phyloP scores from a whole-genome alignment of 164 flowering plant species.

The Dillenia suffruticosa region DNA sequence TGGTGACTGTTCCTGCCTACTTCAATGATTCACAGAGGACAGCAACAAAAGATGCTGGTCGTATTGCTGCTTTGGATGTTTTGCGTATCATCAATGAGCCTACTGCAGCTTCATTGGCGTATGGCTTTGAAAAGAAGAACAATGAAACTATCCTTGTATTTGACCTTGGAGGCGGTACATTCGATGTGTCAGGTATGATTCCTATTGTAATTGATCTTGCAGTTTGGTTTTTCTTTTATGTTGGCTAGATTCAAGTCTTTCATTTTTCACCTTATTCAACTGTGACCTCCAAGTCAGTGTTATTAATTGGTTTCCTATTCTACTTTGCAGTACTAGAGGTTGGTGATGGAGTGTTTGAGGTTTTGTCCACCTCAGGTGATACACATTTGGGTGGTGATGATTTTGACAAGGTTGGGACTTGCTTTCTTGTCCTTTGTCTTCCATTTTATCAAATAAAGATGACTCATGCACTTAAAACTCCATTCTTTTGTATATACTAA shows the following conservation, averaged over 20 bases:
- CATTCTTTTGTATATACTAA: no score
- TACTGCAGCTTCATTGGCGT: conserved; percentile 94
- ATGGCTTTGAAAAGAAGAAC: conserved; percentile 92
- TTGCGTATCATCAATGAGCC: conserved; percentile 93
- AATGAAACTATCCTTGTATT: conserved; percentile 94
- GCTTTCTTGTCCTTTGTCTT: not conserved
- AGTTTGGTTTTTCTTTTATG: no score
- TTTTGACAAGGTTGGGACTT: conserved; percentile 68
- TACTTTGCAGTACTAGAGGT: conserved; percentile 74
- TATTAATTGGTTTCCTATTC: not conserved
- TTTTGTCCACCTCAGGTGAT: conserved; percentile 81
- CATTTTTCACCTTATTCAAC: no score
- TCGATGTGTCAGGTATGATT: conserved; percentile 85
- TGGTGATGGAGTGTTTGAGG: conserved; percentile 92
- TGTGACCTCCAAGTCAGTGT: not conserved
- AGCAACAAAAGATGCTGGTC: conserved; percentile 98
- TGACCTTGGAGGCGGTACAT: conserved; percentile 97
- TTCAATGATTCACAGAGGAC: conserved; percentile 96
- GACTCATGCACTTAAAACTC: no score
- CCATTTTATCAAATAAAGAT: not conserved
- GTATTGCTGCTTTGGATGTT: conserved; percentile 92
- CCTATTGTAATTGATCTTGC: not conserved
- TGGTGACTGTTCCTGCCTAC: conserved; percentile 93
- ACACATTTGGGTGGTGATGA: conserved; percentile 89
- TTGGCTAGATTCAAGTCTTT: no score